phyloP scores from a whole-genome alignment of 1,284 basidiomycete genomes.

The Mycosarcoma maydis region DNA sequence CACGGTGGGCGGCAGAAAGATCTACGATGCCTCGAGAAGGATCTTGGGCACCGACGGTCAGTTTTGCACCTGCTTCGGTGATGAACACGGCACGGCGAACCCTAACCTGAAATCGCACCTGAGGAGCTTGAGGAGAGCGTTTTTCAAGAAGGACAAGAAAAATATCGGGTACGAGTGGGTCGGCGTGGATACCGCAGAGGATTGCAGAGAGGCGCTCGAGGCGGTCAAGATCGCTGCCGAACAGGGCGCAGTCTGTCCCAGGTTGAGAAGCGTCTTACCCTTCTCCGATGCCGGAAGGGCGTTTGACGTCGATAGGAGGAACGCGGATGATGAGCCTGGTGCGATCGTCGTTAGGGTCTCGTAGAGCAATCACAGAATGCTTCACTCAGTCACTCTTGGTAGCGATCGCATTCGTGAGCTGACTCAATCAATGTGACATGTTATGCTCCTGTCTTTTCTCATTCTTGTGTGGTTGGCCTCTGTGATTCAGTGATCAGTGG shows the following conservation, averaged over 20 bases:
- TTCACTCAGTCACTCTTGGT: no score
- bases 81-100: constrained; percentile 60
- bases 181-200: constrained; percentile 57
- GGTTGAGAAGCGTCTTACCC: constrained; percentile 60
- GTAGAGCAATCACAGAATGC: no score
- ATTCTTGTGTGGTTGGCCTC: not conserved
- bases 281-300: constrained; percentile 62
- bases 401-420: no score
- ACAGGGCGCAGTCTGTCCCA: constrained; percentile 59
- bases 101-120: constrained; percentile 64
- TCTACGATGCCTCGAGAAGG: constrained; percentile 68
- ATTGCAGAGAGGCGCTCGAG: constrained; percentile 61
- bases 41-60: constrained; percentile 67
- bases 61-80: constrained; percentile 66
- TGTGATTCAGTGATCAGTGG: not conserved
- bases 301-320: constrained; percentile 49
- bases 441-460: no score
- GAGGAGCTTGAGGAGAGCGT: constrained; percentile 66
- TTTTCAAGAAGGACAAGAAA: constrained; percentile 68
- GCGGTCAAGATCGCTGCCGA: constrained; percentile 59
- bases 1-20: constrained; percentile 62
- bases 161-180: constrained; percentile 67
- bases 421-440: no score
- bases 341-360: constrained; percentile 60
- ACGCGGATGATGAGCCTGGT: constrained; percentile 53